Evolutionary conservation across 1,284 basidiomycete species (phyloP).

Genomic region (Cryptococcus sp.): DNA sequence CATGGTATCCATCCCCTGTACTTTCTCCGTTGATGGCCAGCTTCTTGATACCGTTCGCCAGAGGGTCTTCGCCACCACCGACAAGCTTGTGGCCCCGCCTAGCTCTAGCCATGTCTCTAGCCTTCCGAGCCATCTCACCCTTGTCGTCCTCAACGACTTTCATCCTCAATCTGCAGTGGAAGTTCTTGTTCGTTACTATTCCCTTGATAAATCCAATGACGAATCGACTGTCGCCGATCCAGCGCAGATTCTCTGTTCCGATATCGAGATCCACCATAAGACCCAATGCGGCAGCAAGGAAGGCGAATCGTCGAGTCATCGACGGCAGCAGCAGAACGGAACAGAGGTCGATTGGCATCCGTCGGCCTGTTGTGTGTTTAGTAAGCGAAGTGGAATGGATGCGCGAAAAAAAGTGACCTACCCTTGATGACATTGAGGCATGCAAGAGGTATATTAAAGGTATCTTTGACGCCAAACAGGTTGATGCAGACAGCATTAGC

Average conservation of each 20-base stretch:
- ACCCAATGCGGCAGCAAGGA: conserved; percentile 84
- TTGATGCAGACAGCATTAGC: conserved; percentile 54
- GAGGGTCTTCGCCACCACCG: conserved; percentile 22
- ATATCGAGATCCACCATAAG: conserved; percentile 87
- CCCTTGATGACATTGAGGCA: conserved; percentile 88
- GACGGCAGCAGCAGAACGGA: conserved; percentile 60
- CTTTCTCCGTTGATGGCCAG: neutral
- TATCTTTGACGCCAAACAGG: conserved; percentile 59
- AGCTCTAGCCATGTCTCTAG: conserved; percentile 28
- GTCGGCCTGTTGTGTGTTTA: conserved; percentile 57
- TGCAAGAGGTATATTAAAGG: conserved; percentile 71
- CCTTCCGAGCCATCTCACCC: conserved; percentile 61
- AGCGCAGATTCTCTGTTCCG: conserved; percentile 82
- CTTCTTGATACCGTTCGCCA: conserved; percentile 8
- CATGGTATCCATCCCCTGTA: neutral
- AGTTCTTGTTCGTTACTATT: conserved; percentile 67
- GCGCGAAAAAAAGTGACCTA: conserved; percentile 23
- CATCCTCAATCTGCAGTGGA: conserved; percentile 69
- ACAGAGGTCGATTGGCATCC: conserved; percentile 78
- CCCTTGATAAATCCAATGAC: conserved; percentile 77
- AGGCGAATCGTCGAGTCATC: conserved; percentile 65
- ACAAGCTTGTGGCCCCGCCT: conserved; percentile 13
- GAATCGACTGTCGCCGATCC: conserved; percentile 93
- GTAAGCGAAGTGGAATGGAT: too few species aligned
- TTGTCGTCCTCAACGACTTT: conserved; percentile 74